These are phyloP conservation scores for Acidomyces sp. DNA, from an alignment of 495 filamentous ascomycete species.

Conservation along the genomic window DNA sequence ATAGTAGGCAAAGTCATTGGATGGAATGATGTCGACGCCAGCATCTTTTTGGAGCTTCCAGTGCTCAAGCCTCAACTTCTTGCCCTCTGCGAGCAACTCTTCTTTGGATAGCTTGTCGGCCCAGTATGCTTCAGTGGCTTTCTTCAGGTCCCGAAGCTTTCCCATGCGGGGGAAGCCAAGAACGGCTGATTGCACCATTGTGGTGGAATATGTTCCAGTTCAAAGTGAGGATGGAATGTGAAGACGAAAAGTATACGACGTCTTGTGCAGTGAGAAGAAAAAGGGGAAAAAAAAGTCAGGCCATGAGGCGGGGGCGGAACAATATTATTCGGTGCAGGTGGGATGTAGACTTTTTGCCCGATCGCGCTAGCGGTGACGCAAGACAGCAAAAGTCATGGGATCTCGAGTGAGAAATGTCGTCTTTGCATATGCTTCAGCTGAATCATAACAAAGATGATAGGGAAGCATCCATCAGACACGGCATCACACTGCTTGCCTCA, in stretches of 20 bases:
- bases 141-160: constrained; percentile 96
- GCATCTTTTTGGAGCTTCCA: constrained; percentile 99
- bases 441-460: too few species aligned
- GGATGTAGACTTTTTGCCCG: too few species aligned
- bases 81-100: constrained; percentile 81
- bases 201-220: constrained; percentile 5
- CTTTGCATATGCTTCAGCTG: too few species aligned
- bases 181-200: constrained; percentile 38
- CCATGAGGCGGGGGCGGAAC: too few species aligned
- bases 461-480: too few species aligned
- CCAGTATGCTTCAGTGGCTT: constrained; percentile 98
- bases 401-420: too few species aligned
- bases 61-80: constrained; percentile 88
- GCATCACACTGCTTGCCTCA: too few species aligned
- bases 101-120: constrained; percentile 79
- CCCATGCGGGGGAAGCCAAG: constrained; percentile 92
- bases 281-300: too few species aligned
- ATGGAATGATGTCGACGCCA: constrained; percentile 91
- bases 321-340: too few species aligned
- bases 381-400: too few species aligned
- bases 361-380: too few species aligned
- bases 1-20: constrained; percentile 98
- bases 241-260: background rate
- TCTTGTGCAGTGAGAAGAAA: too few species aligned
- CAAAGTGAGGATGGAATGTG: background rate